Conservation (phyloP, 2,329 filamentous ascomycete species). For the Chrysoporthe austroafricana region DNA sequence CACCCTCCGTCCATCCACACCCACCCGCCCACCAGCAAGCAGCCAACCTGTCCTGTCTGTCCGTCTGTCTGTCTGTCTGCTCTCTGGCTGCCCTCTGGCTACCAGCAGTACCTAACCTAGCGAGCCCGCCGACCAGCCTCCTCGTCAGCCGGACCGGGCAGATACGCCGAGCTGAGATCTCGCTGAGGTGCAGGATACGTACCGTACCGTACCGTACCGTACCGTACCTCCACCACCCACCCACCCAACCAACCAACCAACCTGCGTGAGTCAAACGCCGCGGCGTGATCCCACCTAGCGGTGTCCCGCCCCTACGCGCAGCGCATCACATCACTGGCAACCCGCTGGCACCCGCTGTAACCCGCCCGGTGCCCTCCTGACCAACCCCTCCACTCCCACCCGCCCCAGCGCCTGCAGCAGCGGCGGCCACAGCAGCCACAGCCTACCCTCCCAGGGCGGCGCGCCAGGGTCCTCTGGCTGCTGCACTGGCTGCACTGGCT, state of each 20-base stretch:
- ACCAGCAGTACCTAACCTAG: too few relatives aligned
- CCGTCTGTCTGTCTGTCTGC: background rate
- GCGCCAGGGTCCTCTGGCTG: background rate
- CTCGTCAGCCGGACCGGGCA: too few relatives aligned
- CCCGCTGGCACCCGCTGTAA: conserved; percentile 1
- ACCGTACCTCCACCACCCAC: background rate
- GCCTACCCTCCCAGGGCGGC: too few relatives aligned
- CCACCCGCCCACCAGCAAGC: background rate
- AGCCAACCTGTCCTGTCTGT: background rate
- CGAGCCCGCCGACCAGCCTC: too few relatives aligned
- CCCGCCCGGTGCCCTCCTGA: conserved; percentile 1
- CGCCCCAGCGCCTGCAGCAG: background rate
- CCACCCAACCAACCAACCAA: background rate
- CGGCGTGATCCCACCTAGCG: background rate
- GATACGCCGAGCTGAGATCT: too few relatives aligned
- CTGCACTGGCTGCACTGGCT: background rate
- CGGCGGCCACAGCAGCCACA: background rate
- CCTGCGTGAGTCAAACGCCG: too few relatives aligned
- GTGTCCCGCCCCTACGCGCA: background rate
- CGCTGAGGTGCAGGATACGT: too few relatives aligned
- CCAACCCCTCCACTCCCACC: conserved; percentile 3
- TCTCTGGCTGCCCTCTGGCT: background rate
- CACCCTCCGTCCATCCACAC: background rate
- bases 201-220: too few relatives aligned
- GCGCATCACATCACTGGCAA: background rate